Evolutionary conservation across 2,329 filamentous ascomycete genomes (phyloP), one percentile per base, ranked within the genome.

Genomic region (Calonectria pauciramosa): DNA sequence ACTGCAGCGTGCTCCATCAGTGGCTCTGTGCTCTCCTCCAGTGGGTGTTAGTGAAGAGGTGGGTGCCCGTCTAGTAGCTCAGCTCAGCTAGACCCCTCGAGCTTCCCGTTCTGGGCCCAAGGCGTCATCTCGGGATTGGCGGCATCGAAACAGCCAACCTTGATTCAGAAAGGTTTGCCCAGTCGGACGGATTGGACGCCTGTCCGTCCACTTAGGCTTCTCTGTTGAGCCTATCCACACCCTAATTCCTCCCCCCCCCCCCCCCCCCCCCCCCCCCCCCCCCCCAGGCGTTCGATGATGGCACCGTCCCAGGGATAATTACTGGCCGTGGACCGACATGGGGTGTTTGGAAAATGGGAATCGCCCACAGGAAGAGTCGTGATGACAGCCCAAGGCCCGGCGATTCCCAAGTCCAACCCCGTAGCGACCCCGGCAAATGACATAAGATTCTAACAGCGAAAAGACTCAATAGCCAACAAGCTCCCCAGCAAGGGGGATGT

Each of bases 71-170:
- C 34, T 65, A 32, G 38, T 44, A 68, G 51, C 36, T 41, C 56
- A 65, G 60, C 41, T 65, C 56, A 20, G 44, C 44, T 32, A 28
- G 60, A 65, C 60, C 38, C 38, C 26, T 65, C 28, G 59, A 64
- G 36, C 68, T 38, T 34, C 28, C 47, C 59, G 28, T 68, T 68
- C 54, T 59, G 26, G 71, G 71, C 32, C 56, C 64, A 70, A 63
- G 49, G 65, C 66, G 34, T 68, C 56, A 65, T 73, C 65, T 65
- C 49, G 36, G 70, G 54, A 59, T 60, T 49, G 56, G 66, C 59
- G 71, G 59, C 59, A 54, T 59, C 56, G 59, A 59, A 59, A 54
- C 64, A 60, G 60, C 66, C 67, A 68, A 66, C 56, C 56, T 63
- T 63, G 56, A 63, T 63, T n/a, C 36, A 63, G 56, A 63, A 41